Evolutionary conservation across 768 basidiomycete species (phyloP), one percentile per base, ranked within the genome.

Genomic region (Piloderma croceum): DNA sequence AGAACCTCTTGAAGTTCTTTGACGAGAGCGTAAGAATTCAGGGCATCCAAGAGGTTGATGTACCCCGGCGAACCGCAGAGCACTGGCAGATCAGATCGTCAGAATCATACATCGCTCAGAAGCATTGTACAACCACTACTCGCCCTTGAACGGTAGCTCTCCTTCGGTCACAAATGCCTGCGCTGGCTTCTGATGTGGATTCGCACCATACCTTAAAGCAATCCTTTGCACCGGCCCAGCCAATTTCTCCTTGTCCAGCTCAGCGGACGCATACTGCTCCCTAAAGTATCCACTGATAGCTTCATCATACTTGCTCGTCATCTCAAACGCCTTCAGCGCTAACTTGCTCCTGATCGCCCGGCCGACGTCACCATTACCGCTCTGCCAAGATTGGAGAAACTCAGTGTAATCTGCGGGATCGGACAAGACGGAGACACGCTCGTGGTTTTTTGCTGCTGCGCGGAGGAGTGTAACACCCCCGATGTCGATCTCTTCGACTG

Each of bases 361-460:
- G 0, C 77, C 79, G 18, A 94, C 82, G 38, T 82, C 75, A 3
- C 86, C 87, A n/a, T 77, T 68, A 36, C 81, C 77, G n/a, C 69
- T 64, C 43, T 71, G 81, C 81, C 80, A 93, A 6, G 83, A 81
- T 15, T 74, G 63, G 34, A 98, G 61, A 64, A 98, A 94, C 38
- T 76, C 72, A 33, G 73, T 60, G 60, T 99, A 99, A 60, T 99
- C 96, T 7, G 74, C 63, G 19, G 90, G 90, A 58, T 92, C 89
- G 31, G 87, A 93, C 32, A 94, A 70, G 33, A 97, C 81, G 23
- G 83, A 85, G 21, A 93, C 90, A 32, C 93, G 84, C 37, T 74
- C 87, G 67, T 98, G 96, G 63, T 99, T 99, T 68, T 99, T 99
- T 41, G 96, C 96, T 2, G 94, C 96, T 6, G 94, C 96, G 31